Evolutionary conservation across 257 asterid species (phyloP).

Genomic region (Catharanthus roseus): DNA sequence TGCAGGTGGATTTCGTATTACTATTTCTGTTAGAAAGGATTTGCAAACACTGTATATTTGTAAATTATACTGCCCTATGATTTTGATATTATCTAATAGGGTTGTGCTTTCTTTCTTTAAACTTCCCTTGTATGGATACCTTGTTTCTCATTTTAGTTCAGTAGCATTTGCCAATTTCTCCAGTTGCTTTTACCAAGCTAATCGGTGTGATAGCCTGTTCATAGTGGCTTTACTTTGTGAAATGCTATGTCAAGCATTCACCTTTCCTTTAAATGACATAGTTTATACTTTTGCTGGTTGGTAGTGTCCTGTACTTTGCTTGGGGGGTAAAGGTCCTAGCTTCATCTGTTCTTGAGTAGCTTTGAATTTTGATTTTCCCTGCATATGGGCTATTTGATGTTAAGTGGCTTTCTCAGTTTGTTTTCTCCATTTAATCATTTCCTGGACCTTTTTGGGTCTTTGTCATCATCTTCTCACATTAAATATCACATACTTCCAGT

Average conservation of each 20-base stretch:
- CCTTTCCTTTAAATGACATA: background rate
- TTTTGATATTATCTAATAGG: background rate
- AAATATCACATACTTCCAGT: background rate
- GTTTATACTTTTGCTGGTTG: background rate
- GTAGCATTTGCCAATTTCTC: background rate
- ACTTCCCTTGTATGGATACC: background rate
- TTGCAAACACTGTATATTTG: background rate
- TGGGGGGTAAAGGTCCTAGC: too few species aligned
- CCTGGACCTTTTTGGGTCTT: background rate
- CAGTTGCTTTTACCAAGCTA: background rate
- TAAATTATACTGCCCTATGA: background rate
- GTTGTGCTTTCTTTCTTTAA: background rate
- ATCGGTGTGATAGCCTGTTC: background rate
- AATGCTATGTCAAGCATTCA: background rate
- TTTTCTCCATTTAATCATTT: background rate
- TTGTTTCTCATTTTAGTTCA: background rate
- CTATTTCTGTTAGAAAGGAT: background rate
- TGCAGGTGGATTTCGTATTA: slow-evolving; percentile 51
- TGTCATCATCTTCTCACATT: background rate
- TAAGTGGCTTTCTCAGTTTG: slow-evolving; percentile 3
- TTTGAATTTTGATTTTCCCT: too few species aligned
- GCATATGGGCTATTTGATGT: too few species aligned
- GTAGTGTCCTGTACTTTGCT: background rate
- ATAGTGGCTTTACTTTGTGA: background rate
- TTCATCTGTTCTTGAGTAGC: too few species aligned